Percentiles rank a stretch among this genome's conserved stretches.
These are phyloP conservation scores for Macrophomina phaseolina DNA, from an alignment of 2,329 filamentous ascomycete genomes.

Conservation along the genomic window DNA sequence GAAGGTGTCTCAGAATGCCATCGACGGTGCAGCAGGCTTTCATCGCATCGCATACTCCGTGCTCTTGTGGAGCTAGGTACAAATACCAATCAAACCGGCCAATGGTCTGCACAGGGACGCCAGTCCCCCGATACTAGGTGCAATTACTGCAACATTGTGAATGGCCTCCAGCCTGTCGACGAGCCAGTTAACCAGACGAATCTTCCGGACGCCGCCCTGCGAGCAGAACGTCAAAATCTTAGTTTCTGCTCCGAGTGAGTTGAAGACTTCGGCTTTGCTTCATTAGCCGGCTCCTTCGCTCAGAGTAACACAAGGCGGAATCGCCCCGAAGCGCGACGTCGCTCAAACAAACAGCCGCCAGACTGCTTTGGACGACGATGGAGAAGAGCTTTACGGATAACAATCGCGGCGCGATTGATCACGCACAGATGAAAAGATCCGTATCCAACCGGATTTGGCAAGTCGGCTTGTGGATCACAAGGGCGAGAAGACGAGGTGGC, in stretches of 20 bases:
- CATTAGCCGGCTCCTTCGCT: neutral
- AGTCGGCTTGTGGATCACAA: constrained; percentile 6
- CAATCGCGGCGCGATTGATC: neutral
- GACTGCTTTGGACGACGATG: neutral
- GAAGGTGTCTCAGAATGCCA: neutral
- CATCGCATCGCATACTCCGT: neutral
- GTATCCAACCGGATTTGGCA: neutral
- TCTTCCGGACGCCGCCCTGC: no score
- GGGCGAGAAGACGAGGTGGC: neutral
- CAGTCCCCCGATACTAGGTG: neutral
- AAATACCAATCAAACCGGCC: neutral
- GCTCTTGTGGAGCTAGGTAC: neutral
- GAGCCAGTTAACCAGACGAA: no score
- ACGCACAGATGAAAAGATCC: no score
- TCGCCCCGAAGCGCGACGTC: neutral
- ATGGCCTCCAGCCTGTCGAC: no score
- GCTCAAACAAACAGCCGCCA: neutral
- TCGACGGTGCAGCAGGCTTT: neutral
- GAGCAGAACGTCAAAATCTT: neutral
- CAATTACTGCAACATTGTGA: neutral
- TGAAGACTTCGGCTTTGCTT: no score
- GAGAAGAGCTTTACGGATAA: neutral
- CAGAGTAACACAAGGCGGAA: neutral
- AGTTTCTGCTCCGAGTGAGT: neutral
- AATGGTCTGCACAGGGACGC: neutral